Evolutionary conservation across 768 basidiomycete species (phyloP).

Genomic region (Trametes meyenii): DNA sequence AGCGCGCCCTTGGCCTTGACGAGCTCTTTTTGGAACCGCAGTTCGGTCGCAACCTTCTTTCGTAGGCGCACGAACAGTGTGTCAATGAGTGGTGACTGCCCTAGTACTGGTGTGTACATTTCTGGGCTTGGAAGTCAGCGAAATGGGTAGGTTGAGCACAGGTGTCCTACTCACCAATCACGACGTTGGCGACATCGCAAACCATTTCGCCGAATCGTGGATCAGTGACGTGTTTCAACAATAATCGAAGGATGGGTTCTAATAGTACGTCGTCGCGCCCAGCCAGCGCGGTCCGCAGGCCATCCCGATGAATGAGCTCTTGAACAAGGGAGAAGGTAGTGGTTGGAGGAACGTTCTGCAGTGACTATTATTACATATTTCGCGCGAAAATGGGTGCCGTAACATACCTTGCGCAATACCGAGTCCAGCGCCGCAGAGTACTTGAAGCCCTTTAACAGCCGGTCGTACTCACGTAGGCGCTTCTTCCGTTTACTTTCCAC

Average conservation of each 20-base stretch:
- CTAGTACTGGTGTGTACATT: slow-evolving; percentile 89
- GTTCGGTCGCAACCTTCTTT: slow-evolving; percentile 82
- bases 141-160: neutral
- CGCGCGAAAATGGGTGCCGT: neutral
- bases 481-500: slow-evolving; percentile 73
- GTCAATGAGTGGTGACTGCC: slow-evolving; percentile 93
- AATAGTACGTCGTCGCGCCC: slow-evolving; percentile 93
- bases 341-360: slow-evolving; percentile 78
- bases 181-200: slow-evolving; percentile 74
- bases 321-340: slow-evolving; percentile 90
- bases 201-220: slow-evolving; percentile 92
- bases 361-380: slow-evolving; percentile 7
- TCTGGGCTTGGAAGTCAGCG: slow-evolving; percentile 50
- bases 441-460: slow-evolving; percentile 86
- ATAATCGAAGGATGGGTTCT: slow-evolving; percentile 86
- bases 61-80: slow-evolving; percentile 78
- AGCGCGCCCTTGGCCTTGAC: slow-evolving; percentile 82
- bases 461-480: slow-evolving; percentile 85
- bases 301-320: slow-evolving; percentile 92
- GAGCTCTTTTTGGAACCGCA: slow-evolving; percentile 87
- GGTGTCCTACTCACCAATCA: slow-evolving; percentile 67
- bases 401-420: slow-evolving; percentile 76
- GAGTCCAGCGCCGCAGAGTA: slow-evolving; percentile 95
- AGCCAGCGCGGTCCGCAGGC: slow-evolving; percentile 79
- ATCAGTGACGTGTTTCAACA: slow-evolving; percentile 84